Base-by-base conservation (phyloP, 83 land plant genomes). In the Diphasiastrum complanatum region DNA sequence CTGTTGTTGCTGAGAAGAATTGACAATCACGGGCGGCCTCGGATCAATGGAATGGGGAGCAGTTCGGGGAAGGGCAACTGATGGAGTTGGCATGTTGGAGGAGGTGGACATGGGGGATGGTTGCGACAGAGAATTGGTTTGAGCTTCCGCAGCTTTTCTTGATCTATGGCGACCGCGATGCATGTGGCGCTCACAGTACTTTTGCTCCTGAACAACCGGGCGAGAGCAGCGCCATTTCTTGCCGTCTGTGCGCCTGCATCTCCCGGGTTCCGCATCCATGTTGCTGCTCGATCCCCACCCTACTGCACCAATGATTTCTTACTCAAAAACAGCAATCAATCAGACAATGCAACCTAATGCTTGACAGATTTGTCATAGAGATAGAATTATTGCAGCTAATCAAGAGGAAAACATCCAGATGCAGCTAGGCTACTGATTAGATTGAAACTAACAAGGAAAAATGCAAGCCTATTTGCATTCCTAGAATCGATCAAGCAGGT, bases 141-240 rank as follows among this genome's bases (percentile, higher is more conserved):
- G 59, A 27, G 26, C 33, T 18, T 50, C 61, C 6, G 61, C 58
- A 22, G 34, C 24, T 40, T 64, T 64, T 51, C 47, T 29, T 10
- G 68, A 22, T 11, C 68, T 20, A 31, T 65, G 45, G 16, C 68
- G 25, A 2, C 68, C 68, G 5, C 68, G n/a, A 46, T 65, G 68
- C 33, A 65, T 65, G 27, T 65, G 68, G 3, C 68, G 36, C 22
- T 65, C 68, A 41, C 68, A 65, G 27, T 65, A 65, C 45, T 65
- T 65, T 27, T 65, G 68, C 23, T 65, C 68, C 27, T 61, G 68
- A 1, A 65, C 68, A 12, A 65, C 68, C 20, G 52, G 62, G 32
- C 61, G 52, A 3, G 64, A 53, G 68, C 68, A 65, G 10, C 68
- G 56, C 68, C 68, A 65, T 36, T 65, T 65, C 61, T 65, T 65